These are phyloP conservation scores for Fusarium coicis DNA, from an alignment of 2,329 filamentous ascomycete species.

Conservation along the genomic window DNA sequence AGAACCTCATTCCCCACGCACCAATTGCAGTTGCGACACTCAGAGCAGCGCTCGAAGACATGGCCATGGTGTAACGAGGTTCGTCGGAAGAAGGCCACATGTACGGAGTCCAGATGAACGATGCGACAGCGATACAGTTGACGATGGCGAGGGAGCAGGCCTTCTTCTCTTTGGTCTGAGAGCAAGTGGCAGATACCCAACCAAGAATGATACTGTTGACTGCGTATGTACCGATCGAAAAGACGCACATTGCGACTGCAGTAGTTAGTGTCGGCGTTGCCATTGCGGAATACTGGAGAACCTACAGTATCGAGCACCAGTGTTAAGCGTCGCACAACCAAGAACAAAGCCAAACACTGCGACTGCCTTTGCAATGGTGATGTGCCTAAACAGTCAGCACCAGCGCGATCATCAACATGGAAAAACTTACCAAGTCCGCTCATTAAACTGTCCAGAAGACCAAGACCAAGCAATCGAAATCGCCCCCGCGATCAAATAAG, in stretches of 20 bases:
- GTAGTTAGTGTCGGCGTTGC: accelerated
- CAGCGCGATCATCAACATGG: accelerated
- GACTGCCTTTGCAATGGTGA: slow-evolving; percentile 54
- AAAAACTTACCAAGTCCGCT: slow-evolving; percentile 52
- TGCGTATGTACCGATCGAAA: slow-evolving; percentile 51
- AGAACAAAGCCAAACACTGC: slow-evolving; percentile 47
- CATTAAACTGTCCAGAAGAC: slow-evolving; percentile 58
- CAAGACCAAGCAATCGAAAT: slow-evolving; percentile 36
- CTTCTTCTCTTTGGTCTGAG: slow-evolving; percentile 60
- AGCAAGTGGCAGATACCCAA: slow-evolving; percentile 54
- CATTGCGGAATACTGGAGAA: too few species aligned
- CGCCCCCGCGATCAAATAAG: slow-evolving; percentile 53
- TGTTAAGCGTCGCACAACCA: slow-evolving; percentile 42
- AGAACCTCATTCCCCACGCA: slow-evolving; percentile 52
- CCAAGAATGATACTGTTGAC: slow-evolving; percentile 58
- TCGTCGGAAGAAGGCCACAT: slow-evolving; percentile 25
- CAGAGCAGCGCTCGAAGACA: slow-evolving; percentile 35
- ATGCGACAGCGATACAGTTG: slow-evolving; percentile 29
- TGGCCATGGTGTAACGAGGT: slow-evolving; percentile 30
- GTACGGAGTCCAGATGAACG: slow-evolving; percentile 26
- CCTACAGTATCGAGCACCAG: slow-evolving; percentile 29
- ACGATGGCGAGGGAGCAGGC: slow-evolving; percentile 33
- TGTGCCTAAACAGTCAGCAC: slow-evolving; percentile 46
- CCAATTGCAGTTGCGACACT: slow-evolving; percentile 49
- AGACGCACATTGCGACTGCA: slow-evolving; percentile 48